These are phyloP conservation scores for Aspergillus ochraceus DNA, from an alignment of 2,329 filamentous ascomycete species.

Conservation along the genomic window DNA sequence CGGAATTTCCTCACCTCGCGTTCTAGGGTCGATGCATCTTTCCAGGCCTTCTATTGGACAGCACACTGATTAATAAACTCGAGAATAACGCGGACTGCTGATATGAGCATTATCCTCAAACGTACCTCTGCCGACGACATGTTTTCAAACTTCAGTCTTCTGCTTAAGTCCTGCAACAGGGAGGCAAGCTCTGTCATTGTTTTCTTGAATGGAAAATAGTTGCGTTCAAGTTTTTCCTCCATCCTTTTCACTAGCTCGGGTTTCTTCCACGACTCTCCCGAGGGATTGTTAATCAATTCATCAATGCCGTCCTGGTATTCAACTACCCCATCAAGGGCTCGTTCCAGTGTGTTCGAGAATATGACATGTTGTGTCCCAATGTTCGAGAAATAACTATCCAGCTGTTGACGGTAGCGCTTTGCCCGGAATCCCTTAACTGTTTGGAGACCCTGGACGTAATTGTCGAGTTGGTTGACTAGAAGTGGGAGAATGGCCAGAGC, in stretches of 20 bases:
- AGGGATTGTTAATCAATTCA: not conserved
- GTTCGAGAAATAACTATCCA: conserved; percentile 7
- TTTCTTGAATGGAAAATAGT: not conserved
- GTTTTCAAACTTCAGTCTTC: not conserved
- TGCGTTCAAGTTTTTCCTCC: not conserved
- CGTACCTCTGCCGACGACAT: not conserved
- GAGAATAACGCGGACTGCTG: no score
- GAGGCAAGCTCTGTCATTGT: not conserved
- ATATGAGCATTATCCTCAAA: not conserved
- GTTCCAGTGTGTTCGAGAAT: not conserved
- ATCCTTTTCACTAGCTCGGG: not conserved
- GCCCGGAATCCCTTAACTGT: conserved; percentile 14
- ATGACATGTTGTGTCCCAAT: not conserved
- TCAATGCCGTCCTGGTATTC: not conserved
- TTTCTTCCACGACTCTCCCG: not conserved
- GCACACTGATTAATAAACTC: not conserved
- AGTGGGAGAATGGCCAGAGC: conserved; percentile 24
- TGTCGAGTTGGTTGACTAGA: conserved; percentile 24
- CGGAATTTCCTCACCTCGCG: not conserved
- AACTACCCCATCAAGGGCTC: not conserved
- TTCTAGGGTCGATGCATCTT: not conserved
- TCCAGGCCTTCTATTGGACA: not conserved
- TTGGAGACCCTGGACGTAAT: conserved; percentile 20
- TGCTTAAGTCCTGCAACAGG: not conserved
- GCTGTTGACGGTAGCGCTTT: conserved; percentile 12